Percentiles rank a stretch among this genome's conserved stretches.
Evolutionary conservation across 164 flowering plant species (phyloP).

Genomic region (Magnolia kwangsiensis): DNA sequence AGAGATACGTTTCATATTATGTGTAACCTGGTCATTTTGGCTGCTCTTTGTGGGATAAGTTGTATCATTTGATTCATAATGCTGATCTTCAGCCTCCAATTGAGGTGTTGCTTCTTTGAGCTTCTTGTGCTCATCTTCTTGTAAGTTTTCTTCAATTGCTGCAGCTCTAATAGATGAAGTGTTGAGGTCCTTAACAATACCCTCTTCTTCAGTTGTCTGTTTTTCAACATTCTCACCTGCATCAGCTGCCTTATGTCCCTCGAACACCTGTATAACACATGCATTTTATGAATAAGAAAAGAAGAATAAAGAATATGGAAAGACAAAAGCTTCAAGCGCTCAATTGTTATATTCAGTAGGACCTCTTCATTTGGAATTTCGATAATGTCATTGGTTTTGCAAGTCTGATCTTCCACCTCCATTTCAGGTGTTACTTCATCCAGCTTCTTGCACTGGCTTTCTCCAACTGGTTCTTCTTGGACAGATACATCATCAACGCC

Average conservation of each 20-base stretch:
- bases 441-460: neutral
- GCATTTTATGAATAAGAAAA: no score
- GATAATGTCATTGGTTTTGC: neutral
- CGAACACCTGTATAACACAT: neutral
- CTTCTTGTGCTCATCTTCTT: conserved; percentile 5
- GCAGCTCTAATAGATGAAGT: neutral
- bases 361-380: neutral
- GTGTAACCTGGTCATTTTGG: neutral
- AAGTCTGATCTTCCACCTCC: neutral
- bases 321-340: neutral
- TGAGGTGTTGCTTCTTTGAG: neutral
- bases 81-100: neutral
- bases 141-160: conserved; percentile 4
- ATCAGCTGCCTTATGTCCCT: conserved; percentile 6
- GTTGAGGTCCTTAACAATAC: neutral
- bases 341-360: neutral
- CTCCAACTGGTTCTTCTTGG: neutral
- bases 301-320: neutral
- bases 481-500: neutral
- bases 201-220: neutral
- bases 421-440: neutral
- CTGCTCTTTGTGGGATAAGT: neutral
- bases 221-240: neutral
- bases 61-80: neutral
- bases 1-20: neutral